These are phyloP conservation scores for Sphagnum tenellum DNA, from an alignment of 225 moss, liverwort and hornwort genomes.

Conservation along the genomic window DNA sequence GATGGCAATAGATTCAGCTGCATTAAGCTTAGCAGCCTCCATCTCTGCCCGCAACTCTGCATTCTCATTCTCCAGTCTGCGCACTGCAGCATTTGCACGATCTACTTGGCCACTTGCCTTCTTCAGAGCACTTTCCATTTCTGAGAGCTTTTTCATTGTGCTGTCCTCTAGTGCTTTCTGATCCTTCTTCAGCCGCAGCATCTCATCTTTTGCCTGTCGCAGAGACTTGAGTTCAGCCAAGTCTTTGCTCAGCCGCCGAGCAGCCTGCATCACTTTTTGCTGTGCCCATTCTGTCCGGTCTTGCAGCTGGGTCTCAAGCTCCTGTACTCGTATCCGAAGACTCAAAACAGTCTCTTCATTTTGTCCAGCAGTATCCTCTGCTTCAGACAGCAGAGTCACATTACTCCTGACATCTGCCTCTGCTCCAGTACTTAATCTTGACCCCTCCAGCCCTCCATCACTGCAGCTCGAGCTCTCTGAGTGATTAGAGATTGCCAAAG, in stretches of 20 bases:
- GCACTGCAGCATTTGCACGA: conserved; percentile 20
- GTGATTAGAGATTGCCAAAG: conserved; percentile 8
- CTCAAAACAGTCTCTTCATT: conserved; percentile 11
- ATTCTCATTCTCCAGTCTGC: conserved; percentile 42
- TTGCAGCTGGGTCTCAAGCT: conserved; percentile 44
- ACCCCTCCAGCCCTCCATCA: conserved; percentile 7
- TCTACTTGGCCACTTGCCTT: conserved; percentile 32
- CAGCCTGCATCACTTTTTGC: conserved; percentile 62
- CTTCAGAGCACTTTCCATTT: conserved; percentile 37
- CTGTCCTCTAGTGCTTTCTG: conserved; percentile 54
- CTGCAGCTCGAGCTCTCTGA: conserved; percentile 9
- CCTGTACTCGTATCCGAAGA: conserved; percentile 20
- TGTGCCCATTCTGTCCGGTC: conserved; percentile 51
- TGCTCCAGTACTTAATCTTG: conserved; percentile 6
- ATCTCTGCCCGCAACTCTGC: conserved; percentile 61
- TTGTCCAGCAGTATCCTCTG: conserved; percentile 14
- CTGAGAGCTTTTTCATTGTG: conserved; percentile 35
- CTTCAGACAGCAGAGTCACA: conserved; percentile 9
- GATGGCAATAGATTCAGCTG: conserved; percentile 45
- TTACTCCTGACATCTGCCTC: conserved; percentile 5
- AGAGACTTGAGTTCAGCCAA: conserved; percentile 47
- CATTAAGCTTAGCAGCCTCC: conserved; percentile 65
- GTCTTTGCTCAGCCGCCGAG: conserved; percentile 44
- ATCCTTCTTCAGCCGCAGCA: conserved; percentile 50
- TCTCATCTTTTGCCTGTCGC: conserved; percentile 53